phyloP scores from a whole-genome alignment of 1,139 yeast species.

The Pichia sp. region DNA sequence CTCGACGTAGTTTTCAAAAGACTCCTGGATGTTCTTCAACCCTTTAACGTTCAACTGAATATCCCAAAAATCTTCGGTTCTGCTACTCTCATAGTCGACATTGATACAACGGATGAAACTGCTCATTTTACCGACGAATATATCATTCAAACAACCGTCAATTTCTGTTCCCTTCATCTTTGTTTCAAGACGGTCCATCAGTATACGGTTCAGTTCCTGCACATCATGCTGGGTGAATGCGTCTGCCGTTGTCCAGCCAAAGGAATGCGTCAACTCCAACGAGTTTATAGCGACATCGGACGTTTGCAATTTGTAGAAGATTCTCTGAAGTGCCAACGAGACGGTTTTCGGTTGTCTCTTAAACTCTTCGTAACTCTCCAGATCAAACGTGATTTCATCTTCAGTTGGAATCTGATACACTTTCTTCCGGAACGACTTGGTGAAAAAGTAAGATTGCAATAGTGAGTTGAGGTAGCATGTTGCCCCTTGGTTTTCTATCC shows the following conservation, averaged over 20 bases:
- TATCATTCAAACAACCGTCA: conserved; percentile 71
- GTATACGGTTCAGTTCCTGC: conserved; percentile 89
- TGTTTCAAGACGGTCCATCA: conserved; percentile 89
- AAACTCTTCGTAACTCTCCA: conserved; percentile 26
- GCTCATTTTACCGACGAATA: conserved; percentile 96
- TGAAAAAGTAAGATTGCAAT: conserved; percentile 84
- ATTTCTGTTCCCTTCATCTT: conserved; percentile 89
- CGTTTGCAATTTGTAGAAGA: conserved; percentile 73
- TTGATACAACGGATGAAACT: conserved; percentile 88
- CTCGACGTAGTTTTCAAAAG: conserved; percentile 83
- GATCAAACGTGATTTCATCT: conserved; percentile 34
- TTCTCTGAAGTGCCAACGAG: conserved; percentile 79
- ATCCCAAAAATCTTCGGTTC: conserved; percentile 97
- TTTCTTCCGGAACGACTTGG: conserved; percentile 73
- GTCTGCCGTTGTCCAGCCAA: conserved; percentile 96
- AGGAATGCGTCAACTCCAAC: conserved; percentile 77
- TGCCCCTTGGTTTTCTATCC: conserved; percentile 94
- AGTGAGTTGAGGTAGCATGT: conserved; percentile 93
- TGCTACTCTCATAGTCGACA: conserved; percentile 91
- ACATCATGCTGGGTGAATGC: conserved; percentile 98
- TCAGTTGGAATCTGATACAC: conserved; percentile 89
- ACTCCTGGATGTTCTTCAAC: conserved; percentile 61
- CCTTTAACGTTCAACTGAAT: conserved; percentile 92
- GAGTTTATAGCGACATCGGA: conserved; percentile 80
- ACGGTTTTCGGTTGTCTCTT: conserved; percentile 41